These are phyloP conservation scores for Fomitopsis pulvina DNA, from an alignment of 768 basidiomycete genomes.

Conservation along the genomic window DNA sequence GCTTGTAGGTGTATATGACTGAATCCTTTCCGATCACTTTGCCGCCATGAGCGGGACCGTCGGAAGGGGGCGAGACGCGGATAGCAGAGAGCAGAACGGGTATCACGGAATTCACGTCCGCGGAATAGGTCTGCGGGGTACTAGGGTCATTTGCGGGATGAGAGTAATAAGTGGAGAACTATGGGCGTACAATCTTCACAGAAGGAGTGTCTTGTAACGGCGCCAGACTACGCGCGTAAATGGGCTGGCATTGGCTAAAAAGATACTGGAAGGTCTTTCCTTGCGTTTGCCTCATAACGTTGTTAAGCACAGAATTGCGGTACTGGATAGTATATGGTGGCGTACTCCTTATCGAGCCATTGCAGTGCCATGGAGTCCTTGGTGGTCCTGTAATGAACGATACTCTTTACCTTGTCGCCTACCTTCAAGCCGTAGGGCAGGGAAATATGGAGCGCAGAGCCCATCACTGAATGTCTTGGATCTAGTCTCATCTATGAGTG, in stretches of 20 bases:
- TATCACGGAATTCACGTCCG: conserved; percentile 67
- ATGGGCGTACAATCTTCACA: conserved; percentile 76
- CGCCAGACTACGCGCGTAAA: conserved; percentile 73
- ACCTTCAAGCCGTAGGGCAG: conserved; percentile 37
- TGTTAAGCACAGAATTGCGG: background rate
- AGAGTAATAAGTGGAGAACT: no score
- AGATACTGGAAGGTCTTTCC: conserved; percentile 81
- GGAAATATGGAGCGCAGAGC: conserved; percentile 61
- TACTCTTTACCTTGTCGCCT: conserved; percentile 42
- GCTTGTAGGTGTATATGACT: conserved; percentile 71
- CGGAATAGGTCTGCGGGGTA: conserved; percentile 94
- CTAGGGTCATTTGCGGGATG: no score
- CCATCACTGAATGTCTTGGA: conserved; percentile 63
- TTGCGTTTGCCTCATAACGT: conserved; percentile 54
- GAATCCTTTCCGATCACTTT: conserved; percentile 67
- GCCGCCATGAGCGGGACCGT: conserved; percentile 65
- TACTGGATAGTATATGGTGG: background rate
- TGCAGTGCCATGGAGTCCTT: conserved; percentile 71
- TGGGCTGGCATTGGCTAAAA: conserved; percentile 92
- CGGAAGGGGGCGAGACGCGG: conserved; percentile 66
- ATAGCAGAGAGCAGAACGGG: conserved; percentile 85
- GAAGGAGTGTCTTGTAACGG: conserved; percentile 89
- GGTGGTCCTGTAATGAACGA: conserved; percentile 67
- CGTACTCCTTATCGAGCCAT: conserved; percentile 80
- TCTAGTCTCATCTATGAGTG: conserved; percentile 43